Evolutionary conservation across 495 filamentous ascomycete genomes (phyloP), one percentile per base, ranked within the genome.

Genomic region (Podospora sp.): DNA sequence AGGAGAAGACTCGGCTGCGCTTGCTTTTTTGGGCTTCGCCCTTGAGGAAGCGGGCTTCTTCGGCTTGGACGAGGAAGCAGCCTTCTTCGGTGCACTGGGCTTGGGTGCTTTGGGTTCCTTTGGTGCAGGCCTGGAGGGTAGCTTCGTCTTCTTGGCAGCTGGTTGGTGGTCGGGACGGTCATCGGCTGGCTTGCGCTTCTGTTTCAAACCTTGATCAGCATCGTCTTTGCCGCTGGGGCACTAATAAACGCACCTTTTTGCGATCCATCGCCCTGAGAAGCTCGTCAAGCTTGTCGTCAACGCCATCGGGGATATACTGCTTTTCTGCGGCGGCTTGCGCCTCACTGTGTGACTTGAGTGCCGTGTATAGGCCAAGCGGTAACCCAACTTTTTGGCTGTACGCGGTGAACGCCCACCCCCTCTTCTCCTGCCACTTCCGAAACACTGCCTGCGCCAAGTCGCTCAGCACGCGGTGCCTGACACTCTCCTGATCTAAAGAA

Each of bases 381-480:
- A 97, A 80, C 6, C 90, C 87, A 67, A 95, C 83, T 76, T 96
- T 97, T 18, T 85, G 88, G 0, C 93, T 89, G 75, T 90, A 94
- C 6, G 90, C 89, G 71, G 93, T 90, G 69, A 98, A 88, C 50
- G 81, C 85, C 85, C 91, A 92, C 59, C 89, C 88, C 55, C 89
- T 89, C 68, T 87, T 82, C 62, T 92, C 90, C 72, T 94, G 91
- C 82, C 91, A 99, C 67, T 87, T 88, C 46, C 91, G 84, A 67
- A 98, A 91, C 52, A 93, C 84, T 1, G 88, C 85, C 78, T 96
- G 91, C 0, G 94, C 89, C 14, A 99, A 84, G 71, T 99, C 95
- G 58, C 90, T 91, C n/a, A 98, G 79, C 18, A 92, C 87, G 71
- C 97, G 96, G 25, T 98, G 85, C 57, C 89, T 88, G 65, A 90